Percentiles rank a stretch among this genome's conserved stretches.
These are phyloP conservation scores for Huntiella omanensis DNA, from an alignment of 2,329 filamentous ascomycete genomes.

Conservation along the genomic window DNA sequence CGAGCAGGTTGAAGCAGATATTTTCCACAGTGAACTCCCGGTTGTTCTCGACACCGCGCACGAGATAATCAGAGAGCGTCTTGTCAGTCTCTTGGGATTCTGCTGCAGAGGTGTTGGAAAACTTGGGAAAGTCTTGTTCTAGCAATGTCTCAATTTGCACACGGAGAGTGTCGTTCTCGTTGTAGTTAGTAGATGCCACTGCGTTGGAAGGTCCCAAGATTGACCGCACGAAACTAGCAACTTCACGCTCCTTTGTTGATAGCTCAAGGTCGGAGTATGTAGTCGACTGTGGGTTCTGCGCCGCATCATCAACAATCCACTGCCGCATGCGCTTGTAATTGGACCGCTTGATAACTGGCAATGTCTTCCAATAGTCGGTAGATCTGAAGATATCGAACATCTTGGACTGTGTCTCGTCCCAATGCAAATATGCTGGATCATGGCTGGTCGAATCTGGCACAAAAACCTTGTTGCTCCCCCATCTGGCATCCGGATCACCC, in stretches of 20 bases:
- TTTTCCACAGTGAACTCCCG: constrained; percentile 18
- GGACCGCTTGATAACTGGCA: constrained; percentile 9
- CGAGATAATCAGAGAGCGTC: constrained; percentile 7
- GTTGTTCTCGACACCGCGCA: constrained; percentile 4
- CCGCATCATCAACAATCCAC: constrained; percentile 6
- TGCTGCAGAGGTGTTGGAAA: not conserved
- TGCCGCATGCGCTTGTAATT: constrained; percentile 9
- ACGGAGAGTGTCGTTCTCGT: constrained; percentile 1
- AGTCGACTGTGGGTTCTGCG: not conserved
- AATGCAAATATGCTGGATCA: constrained; percentile 9
- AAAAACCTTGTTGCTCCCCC: constrained; percentile 4
- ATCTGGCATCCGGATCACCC: not conserved
- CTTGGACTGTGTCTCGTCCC: constrained; percentile 8
- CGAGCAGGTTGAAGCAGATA: constrained; percentile 48
- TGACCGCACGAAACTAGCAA: constrained; percentile 8
- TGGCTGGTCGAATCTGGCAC: constrained; percentile 7
- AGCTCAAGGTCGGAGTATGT: constrained; percentile 4
- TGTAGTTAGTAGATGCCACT: not conserved
- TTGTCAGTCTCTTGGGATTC: constrained; percentile 2
- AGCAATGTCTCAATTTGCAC: constrained; percentile 7
- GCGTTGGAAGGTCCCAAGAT: constrained; percentile 7
- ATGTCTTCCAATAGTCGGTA: constrained; percentile 6
- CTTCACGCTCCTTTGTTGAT: constrained; percentile 2
- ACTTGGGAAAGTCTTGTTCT: constrained; percentile 7
- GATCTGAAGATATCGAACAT: constrained; percentile 7